Base-by-base conservation (phyloP, 2,329 filamentous ascomycete genomes). In the Cladosporium sp. region DNA sequence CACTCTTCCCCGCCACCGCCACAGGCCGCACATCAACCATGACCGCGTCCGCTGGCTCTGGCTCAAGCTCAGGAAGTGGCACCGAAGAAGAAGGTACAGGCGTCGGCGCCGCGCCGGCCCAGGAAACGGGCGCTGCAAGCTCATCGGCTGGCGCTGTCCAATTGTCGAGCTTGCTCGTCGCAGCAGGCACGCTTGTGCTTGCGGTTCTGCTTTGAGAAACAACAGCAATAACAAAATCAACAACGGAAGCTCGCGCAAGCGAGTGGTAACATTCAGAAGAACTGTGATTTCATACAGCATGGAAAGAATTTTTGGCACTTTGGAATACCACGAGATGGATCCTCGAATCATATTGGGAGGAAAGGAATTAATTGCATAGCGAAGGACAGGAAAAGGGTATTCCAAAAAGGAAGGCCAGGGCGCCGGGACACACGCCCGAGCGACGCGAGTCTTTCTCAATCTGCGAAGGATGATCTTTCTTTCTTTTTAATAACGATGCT, bases 1-100 rank as follows among this genome's bases (percentile, higher is more conserved):
- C 76, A 0, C 69, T 82, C 12, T 80, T 80, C 67, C 78, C 79
- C 6, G 79, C 78, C 1, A 78, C 77, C 4, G 76, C 73, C 26
- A 77, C 77, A 1, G 49, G 68, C 24, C 32, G 61, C 8, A 75
- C 71, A 6, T 65, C 68, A 3, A 69, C 65, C 49, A 71, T 69
- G 21, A 72, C 70, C 7, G 61, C 66, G 2, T 58, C 55, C 21
- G 34, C 52, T 5, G 52, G 52, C 30, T 34, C 52, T 21, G 30
- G 28, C 34, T 54, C 47, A 11, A 26, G 28, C 34, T 54, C 47
- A 11, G 47, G 59, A 24, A 62, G 47, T 15, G 24, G 34, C 51
- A 36, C 55, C 1, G 26, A 44, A 38, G 57, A 47, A 26, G n/a
- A 38, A 26, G 57, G 24, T 7, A 26, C 51, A 21, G 60, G 32